Base-by-base conservation (phyloP, 2,329 filamentous ascomycete genomes). In the Purpureocillium takamizusanense region DNA sequence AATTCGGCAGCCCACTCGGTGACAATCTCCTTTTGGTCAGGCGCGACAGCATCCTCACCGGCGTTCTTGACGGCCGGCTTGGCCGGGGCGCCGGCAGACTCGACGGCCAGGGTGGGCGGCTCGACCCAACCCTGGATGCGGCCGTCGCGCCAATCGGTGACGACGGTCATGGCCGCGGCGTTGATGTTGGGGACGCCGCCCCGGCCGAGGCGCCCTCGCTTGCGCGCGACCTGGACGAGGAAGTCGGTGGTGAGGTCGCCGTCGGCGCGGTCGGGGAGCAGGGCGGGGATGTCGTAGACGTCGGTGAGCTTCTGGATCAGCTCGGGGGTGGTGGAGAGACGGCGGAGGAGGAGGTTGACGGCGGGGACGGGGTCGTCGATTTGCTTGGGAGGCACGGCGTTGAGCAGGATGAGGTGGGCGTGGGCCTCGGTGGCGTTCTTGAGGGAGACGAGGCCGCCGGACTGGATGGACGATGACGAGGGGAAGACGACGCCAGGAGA, bases 111-210 rank as follows among this genome's bases (percentile, higher is more conserved):
- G 28, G 74, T 71, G 7, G 89, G 88, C 3, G 87, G 76, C 51
- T 88, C 83, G 35, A 81, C 76, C 89, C 89, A 95, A 41, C 89
- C 89, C 63, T 94, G 87, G 51, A 98, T 94, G 37, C 92, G 78
- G 18, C 89, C 90, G 58, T 97, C 90, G 50, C 92, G 78, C 86
- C 92, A 94, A 67, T 98, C 92, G n/a, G 81, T 92, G 41, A 98
- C 79, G 40, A 98, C 89, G 1, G 86, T 83, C 74, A 92, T 90
- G 46, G 90, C 92, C 7, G 92, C 90, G 38, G 84, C 81, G 49
- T 79, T 72, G 42, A 97, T 62, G 61, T 97, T 98, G 32, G 92
- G 92, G 13, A 97, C 74, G 45, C 92, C 92, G 15, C 90, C 89
- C 50, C 84, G 83, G 36, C 90, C 87, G 13, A 98, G 71, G 41